A percentile compares a stretch with the other conserved stretches of the same genome.
These are phyloP conservation scores for Tolypocladium ophioglossoides DNA, from an alignment of 2,329 filamentous ascomycete genomes.

Conservation along the genomic window DNA sequence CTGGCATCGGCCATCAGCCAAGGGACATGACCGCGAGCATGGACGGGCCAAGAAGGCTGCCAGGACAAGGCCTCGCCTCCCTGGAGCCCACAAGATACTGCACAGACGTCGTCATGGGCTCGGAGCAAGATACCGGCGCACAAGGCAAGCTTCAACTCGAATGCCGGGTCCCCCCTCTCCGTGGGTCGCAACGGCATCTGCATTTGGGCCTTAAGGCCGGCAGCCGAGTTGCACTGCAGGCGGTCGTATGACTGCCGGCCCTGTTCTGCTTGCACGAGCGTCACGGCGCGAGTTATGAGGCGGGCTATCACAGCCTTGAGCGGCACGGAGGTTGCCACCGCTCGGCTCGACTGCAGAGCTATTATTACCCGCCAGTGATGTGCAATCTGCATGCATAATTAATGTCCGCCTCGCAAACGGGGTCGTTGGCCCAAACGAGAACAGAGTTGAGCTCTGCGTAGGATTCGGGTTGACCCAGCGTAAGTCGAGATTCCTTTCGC, in stretches of 20 bases:
- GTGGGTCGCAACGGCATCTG: not conserved
- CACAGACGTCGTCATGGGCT: not conserved
- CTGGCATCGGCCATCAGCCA: not conserved
- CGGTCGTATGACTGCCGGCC: not conserved
- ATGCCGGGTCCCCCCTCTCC: not conserved
- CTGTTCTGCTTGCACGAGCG: not conserved
- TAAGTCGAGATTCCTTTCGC: too few species aligned
- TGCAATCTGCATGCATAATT: not conserved
- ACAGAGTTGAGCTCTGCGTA: not conserved
- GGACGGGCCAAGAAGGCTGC: too few species aligned
- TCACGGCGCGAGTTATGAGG: not conserved
- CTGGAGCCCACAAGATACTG: too few species aligned
- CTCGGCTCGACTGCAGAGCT: not conserved
- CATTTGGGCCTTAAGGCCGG: not conserved
- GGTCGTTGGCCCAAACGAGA: too few species aligned
- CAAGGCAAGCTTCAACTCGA: not conserved
- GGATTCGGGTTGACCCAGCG: not conserved
- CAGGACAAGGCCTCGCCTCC: not conserved
- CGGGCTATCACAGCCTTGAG: not conserved
- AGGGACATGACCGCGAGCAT: not conserved
- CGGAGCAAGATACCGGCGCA: not conserved
- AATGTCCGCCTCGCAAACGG: not conserved
- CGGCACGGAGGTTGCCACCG: not conserved
- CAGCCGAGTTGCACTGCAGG: slow-evolving; percentile 1
- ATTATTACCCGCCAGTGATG: not conserved